Base-by-base conservation (phyloP, 108 stramenopile species). In the Pseudonitzschia multiseries region DNA sequence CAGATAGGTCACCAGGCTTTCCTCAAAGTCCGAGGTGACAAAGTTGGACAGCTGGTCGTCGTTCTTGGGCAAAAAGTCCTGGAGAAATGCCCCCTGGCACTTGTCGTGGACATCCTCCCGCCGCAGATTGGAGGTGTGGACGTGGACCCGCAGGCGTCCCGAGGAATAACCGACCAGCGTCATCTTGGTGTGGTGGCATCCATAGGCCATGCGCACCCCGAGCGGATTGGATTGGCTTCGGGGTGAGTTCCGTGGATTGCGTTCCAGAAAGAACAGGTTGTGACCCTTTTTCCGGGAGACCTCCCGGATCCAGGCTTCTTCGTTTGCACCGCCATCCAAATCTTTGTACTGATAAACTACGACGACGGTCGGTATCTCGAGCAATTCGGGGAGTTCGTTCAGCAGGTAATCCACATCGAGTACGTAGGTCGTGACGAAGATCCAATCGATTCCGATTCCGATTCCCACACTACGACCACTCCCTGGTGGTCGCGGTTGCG, bases 101-200 rank as follows among this genome's bases (percentile, higher is more conserved):
- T 91, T 90, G 76, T 57, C 57, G 61, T 83, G 61, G 52, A 89
- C 57, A 76, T 94, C 90, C 32, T 64, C 63, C 21, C 68, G 22
- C 1, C 79, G 61, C 36, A 94, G 64, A 74, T 94, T 94, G 41
- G 87, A 83, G 1, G 93, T 94, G 62, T 90, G 89, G 21, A 94
- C 73, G 43, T 87, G 77, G 0, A 94, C 83, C 20, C 93, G 86
- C 46, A 91, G 67, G 26, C 63, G 68, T 15, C 79, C 64, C 29
- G 79, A 73, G 5, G 78, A 67, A 72, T 80, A 90, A 15, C 89
- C 88, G 13, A 92, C 59, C 21, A 94, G 66, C 51, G 90, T 84
- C 75, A 91, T 72, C 74, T 94, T 94, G 51, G 89, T 90, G 65
- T 94, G 93, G 73, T 94, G 93, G 41, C 80, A 75, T 20, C 93